These are phyloP conservation scores for Huiozyma naganishii DNA, from an alignment of 805 yeast species.

Conservation along the genomic window DNA sequence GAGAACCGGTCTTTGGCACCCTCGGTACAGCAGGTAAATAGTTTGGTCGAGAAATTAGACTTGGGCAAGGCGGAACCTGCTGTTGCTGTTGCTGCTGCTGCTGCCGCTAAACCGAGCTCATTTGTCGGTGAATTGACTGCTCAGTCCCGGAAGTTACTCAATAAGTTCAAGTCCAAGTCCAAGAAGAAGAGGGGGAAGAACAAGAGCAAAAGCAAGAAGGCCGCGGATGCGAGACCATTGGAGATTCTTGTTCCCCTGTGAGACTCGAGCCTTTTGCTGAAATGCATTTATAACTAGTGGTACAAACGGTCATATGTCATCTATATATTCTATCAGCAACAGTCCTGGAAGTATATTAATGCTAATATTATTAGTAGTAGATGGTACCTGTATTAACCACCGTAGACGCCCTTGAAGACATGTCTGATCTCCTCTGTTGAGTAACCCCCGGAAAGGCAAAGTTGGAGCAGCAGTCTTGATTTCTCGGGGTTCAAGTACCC, in stretches of 20 bases:
- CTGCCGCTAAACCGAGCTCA: neutral
- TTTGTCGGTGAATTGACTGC: neutral
- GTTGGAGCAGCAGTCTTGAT: conserved; percentile 45
- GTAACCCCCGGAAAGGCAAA: conserved; percentile 38
- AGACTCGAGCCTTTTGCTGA: no score
- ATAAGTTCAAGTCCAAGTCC: neutral
- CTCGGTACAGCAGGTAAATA: no score
- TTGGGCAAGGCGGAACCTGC: no score
- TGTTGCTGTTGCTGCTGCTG: no score
- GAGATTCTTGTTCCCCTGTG: neutral
- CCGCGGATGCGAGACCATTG: neutral
- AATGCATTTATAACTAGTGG: no score
- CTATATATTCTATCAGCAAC: no score
- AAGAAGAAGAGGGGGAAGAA: no score
- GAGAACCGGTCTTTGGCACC: no score
- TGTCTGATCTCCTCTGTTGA: conserved; percentile 31
- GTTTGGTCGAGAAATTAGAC: no score
- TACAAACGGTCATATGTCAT: no score
- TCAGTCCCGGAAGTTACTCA: conserved; percentile 4
- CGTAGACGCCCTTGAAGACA: conserved; percentile 43
- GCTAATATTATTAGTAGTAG: no score
- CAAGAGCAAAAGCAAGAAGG: neutral
- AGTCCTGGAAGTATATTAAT: no score
- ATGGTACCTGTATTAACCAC: conserved; percentile 27
- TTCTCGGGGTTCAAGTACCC: conserved; percentile 61